Conservation (phyloP, 768 basidiomycete species). For the Calocera cornea region DNA sequence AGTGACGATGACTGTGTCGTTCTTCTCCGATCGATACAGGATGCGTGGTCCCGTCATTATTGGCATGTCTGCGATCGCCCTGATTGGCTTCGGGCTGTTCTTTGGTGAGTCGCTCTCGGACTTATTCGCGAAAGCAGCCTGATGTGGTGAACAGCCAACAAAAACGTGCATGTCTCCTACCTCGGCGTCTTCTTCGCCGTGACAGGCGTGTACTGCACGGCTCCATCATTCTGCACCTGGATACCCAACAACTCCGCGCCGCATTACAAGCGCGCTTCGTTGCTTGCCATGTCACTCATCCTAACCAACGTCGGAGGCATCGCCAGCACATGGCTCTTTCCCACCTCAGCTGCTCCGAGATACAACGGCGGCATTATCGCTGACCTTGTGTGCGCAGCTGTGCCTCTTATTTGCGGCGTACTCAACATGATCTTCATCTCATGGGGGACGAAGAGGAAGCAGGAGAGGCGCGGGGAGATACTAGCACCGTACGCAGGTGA, state of each 20-base stretch:
- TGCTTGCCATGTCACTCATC: slow-evolving; percentile 42
- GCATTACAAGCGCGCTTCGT: slow-evolving; percentile 42
- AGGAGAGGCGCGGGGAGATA: slow-evolving; percentile 23
- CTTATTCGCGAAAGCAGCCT: slow-evolving; percentile 57
- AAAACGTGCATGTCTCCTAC: slow-evolving; percentile 30
- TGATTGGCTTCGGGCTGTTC: slow-evolving; percentile 45
- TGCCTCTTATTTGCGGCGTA: slow-evolving; percentile 28
- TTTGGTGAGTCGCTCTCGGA: slow-evolving; percentile 35
- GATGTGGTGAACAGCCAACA: background rate
- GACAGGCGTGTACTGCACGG: slow-evolving; percentile 39
- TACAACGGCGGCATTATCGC: slow-evolving; percentile 37
- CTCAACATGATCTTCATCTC: slow-evolving; percentile 32
- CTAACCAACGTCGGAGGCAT: slow-evolving; percentile 47
- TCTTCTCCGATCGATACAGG: slow-evolving; percentile 40
- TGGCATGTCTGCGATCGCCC: slow-evolving; percentile 31
- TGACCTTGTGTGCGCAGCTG: slow-evolving; percentile 27
- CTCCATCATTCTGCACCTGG: slow-evolving; percentile 46
- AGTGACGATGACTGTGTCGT: slow-evolving; percentile 33
- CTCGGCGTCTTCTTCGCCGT: slow-evolving; percentile 44
- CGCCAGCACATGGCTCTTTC: slow-evolving; percentile 44
- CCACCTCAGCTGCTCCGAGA: slow-evolving; percentile 35
- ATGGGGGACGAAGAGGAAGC: slow-evolving; percentile 36
- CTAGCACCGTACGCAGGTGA: background rate
- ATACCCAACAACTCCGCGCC: slow-evolving; percentile 48
- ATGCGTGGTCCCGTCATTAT: slow-evolving; percentile 38